These are phyloP conservation scores for Tagetes patula DNA, from an alignment of 129 eudicot genomes.

Conservation along the genomic window DNA sequence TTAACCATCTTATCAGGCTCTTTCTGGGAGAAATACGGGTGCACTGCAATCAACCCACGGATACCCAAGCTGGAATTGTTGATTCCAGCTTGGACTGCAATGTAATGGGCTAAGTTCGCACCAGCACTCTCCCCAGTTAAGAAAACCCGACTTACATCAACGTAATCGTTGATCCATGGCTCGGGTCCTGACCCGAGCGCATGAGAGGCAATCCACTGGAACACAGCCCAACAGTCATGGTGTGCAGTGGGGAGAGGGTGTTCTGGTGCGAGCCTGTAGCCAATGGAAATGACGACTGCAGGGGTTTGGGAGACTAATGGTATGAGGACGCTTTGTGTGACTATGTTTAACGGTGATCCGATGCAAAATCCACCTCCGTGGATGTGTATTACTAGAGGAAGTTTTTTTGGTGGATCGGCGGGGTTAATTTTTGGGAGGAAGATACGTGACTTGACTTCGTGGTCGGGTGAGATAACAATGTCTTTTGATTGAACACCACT, in stretches of 20 bases:
- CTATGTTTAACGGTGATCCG: conserved; percentile 34
- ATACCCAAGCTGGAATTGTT: conserved; percentile 10
- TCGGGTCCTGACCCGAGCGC: conserved; percentile 36
- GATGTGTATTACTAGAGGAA: conserved; percentile 44
- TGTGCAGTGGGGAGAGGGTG: conserved; percentile 48
- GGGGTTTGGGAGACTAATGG: conserved; percentile 37
- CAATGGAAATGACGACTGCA: conserved; percentile 33
- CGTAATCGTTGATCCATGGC: conserved; percentile 44
- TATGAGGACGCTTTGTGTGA: conserved; percentile 30
- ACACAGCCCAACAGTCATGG: conserved; percentile 45
- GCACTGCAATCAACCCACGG: conserved; percentile 37
- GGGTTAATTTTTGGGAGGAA: conserved; percentile 40
- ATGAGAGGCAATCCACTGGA: conserved; percentile 51
- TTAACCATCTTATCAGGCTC: conserved; percentile 31
- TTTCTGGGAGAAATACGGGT: conserved; percentile 44
- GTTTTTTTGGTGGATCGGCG: conserved; percentile 17
- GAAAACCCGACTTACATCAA: conserved; percentile 37
- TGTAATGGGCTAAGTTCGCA: conserved; percentile 45
- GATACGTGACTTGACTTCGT: conserved; percentile 39
- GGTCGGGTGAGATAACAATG: conserved; percentile 37
- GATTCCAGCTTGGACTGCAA: conserved; percentile 42
- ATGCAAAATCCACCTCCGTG: conserved; percentile 63
- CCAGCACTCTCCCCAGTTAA: conserved; percentile 54
- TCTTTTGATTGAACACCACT: conserved; percentile 63
- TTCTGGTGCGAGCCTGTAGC: conserved; percentile 57